Conservation (phyloP, 1,284 basidiomycete genomes). For the Trichosporon faecale region DNA sequence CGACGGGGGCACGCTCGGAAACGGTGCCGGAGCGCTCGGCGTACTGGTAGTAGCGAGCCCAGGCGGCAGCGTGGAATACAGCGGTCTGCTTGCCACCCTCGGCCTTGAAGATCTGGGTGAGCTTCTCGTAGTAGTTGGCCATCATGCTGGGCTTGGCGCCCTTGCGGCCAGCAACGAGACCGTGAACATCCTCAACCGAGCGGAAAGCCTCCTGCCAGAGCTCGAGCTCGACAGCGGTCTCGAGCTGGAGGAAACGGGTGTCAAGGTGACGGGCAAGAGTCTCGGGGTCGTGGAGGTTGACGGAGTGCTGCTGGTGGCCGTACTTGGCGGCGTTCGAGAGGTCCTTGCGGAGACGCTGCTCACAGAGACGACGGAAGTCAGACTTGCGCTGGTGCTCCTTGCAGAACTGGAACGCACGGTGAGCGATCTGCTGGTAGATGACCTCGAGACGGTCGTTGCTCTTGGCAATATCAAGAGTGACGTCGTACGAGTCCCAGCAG, state of each 20-base stretch:
- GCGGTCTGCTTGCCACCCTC: constrained; percentile 65
- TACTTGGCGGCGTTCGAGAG: constrained; percentile 94
- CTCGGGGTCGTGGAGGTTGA: constrained; percentile 95
- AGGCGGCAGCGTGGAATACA: constrained; percentile 95
- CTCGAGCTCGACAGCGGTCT: constrained; percentile 97
- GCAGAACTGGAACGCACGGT: constrained; percentile 97
- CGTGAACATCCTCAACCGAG: constrained; percentile 97
- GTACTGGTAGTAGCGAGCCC: constrained; percentile 72
- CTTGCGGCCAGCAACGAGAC: constrained; percentile 79
- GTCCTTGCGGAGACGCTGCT: constrained; percentile 86
- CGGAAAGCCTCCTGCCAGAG: constrained; percentile 99
- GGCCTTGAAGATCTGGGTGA: constrained; percentile 82
- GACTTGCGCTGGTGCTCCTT: constrained; percentile 90
- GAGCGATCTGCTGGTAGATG: constrained; percentile 95
- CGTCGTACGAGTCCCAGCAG: constrained; percentile 97
- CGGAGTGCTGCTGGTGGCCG: constrained; percentile 89
- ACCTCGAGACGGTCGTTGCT: constrained; percentile 92
- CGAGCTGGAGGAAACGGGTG: constrained; percentile 95
- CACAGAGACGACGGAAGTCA: constrained; percentile 95
- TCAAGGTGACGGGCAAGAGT: constrained; percentile 96
- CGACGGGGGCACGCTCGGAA: constrained; percentile 76
- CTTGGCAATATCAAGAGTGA: constrained; percentile 92
- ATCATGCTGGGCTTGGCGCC: constrained; percentile 90
- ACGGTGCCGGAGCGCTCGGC: constrained; percentile 63
- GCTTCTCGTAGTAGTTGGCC: constrained; percentile 99